These are phyloP conservation scores for Fomitiporia mediterranea DNA, from an alignment of 1,284 basidiomycete genomes.

Conservation along the genomic window DNA sequence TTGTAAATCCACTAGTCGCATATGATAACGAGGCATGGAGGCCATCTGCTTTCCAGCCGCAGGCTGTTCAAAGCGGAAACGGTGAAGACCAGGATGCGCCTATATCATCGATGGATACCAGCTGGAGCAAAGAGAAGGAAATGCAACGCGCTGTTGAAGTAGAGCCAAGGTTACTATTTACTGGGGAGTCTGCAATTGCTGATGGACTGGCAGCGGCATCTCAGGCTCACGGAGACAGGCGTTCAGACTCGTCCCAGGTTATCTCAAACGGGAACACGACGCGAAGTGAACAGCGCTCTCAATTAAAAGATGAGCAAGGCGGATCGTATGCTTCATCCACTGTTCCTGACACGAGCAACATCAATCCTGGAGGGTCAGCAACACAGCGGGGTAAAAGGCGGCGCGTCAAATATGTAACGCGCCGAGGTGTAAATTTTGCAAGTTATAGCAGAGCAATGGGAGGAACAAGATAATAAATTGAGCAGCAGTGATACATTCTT, in stretches of 20 bases:
- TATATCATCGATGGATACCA: background rate
- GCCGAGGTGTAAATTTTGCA: too few species aligned
- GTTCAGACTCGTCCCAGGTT: too few species aligned
- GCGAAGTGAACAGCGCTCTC: too few species aligned
- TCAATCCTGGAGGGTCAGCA: background rate
- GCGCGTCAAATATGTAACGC: too few species aligned
- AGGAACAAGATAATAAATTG: too few species aligned
- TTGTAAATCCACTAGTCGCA: background rate
- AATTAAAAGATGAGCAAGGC: too few species aligned
- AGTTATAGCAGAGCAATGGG: too few species aligned
- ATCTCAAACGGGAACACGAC: background rate
- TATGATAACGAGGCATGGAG: constrained; percentile 14
- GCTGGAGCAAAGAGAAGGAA: background rate
- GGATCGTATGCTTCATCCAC: background rate
- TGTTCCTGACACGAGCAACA: background rate
- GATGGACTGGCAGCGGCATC: background rate
- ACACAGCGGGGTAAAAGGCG: too few species aligned
- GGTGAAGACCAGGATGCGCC: background rate
- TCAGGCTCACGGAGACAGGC: too few species aligned
- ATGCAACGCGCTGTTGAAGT: background rate
- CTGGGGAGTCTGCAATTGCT: background rate
- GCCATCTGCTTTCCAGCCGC: constrained; percentile 6
- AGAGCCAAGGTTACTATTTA: background rate
- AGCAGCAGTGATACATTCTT: too few species aligned
- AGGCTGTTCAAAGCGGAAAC: background rate